Evolutionary conservation across 306 rosid species (phyloP), one percentile per base, ranked within the genome.

Genomic region (Vicia faba): DNA sequence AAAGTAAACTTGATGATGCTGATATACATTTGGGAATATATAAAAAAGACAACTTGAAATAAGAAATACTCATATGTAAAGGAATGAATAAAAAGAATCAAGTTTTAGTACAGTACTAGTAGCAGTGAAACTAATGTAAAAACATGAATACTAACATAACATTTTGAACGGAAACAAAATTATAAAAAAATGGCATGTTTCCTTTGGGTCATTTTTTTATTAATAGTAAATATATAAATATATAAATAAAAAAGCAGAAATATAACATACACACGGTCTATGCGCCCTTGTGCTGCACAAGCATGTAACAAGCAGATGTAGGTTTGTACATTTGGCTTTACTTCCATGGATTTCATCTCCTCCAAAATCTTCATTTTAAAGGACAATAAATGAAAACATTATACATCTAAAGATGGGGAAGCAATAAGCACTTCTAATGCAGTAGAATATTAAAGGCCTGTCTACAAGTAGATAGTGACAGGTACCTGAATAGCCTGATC

Each of bases 221-320:
- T 55, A 26, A 6, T 12, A 53, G 15, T 25, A 26, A 26, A 25
- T 55, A 55, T 16, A 55, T 23, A 20, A 5, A n/a, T n/a, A n/a
- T n/a, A n/a, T n/a, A n/a, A n/a, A n/a, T n/a, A 50, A 36, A 69
- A 57, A 59, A 64, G 66, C 3, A 11, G 67, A 10, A 54, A 26
- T 14, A 15, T 57, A 64, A 48, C 95, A 80, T 93, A 93, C 97
- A 85, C 99, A 80, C 77, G 83, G 79, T 93, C 97, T 44, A 86
- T 16, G 50, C 92, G 86, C 61, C 96, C 99, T 56, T 83, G 73
- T 11, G 95, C 84, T 49, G 99, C 99, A 72, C 95, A 93, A 46
- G 97, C 88, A 75, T 90, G 80, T n/a, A 93, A 86, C 65, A 93
- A 85, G 80, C 97, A 93, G 78, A 86, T 66, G 74, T 80, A 93